Conservation (phyloP, 805 yeast species). For the Yamadazyma phyllophila region DNA sequence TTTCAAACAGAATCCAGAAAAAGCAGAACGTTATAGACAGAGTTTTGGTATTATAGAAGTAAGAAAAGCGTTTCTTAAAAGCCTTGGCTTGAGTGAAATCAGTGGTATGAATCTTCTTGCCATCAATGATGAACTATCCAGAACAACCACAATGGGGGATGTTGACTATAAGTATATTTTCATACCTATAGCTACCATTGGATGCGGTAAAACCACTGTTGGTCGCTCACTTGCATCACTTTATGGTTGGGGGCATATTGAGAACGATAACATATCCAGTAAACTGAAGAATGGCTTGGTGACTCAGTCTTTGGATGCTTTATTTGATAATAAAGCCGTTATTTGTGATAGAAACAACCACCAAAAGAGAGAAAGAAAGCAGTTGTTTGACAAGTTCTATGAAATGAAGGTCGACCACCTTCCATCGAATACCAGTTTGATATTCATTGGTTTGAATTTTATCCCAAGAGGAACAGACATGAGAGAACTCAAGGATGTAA, state of each 20-base stretch:
- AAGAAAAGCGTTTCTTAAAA: conserved; percentile 60
- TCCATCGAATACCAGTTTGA: conserved; percentile 37
- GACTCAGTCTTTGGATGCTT: conserved; percentile 37
- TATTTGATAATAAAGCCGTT: conserved; percentile 45
- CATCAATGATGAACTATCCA: conserved; percentile 38
- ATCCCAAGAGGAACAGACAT: conserved; percentile 27
- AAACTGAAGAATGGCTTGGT: conserved; percentile 50
- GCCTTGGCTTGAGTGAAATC: conserved; percentile 29
- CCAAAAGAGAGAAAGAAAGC: conserved; percentile 62
- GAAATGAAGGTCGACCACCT: conserved; percentile 44
- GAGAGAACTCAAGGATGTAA: conserved; percentile 45
- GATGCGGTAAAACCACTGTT: conserved; percentile 92
- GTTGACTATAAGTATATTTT: conserved; percentile 53
- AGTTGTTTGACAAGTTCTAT: conserved; percentile 54
- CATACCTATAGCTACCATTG: conserved; percentile 85
- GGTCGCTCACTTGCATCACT: conserved; percentile 56
- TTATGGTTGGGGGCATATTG: conserved; percentile 66
- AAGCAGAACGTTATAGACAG: conserved; percentile 44
- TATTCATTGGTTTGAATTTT: conserved; percentile 70
- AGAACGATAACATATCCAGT: conserved; percentile 69
- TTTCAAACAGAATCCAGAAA: conserved; percentile 47
- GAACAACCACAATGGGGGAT: conserved; percentile 13
- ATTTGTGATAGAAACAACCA: conserved; percentile 85
- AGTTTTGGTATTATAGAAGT: conserved; percentile 75
- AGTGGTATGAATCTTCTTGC: conserved; percentile 59